These are phyloP conservation scores for Adansonia grandidieri DNA, from an alignment of 441 rosid species.

Conservation along the genomic window DNA sequence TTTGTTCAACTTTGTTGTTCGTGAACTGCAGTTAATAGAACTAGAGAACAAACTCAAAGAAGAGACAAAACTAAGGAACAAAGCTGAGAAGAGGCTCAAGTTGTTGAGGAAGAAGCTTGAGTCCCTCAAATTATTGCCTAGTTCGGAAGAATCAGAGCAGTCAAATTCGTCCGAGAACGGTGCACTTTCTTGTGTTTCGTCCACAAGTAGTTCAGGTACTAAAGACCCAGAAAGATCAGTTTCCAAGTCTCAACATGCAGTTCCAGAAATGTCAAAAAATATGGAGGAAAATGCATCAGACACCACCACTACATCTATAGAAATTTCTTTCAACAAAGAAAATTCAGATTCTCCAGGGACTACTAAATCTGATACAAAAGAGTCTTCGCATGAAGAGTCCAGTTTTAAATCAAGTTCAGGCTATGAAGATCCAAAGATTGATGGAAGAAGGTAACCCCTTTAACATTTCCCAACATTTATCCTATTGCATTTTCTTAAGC, in stretches of 20 bases:
- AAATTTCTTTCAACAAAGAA: slow-evolving; percentile 29
- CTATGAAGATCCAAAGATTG: slow-evolving; percentile 34
- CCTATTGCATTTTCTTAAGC: neutral
- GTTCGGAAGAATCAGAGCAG: slow-evolving; percentile 44
- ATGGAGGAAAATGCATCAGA: slow-evolving; percentile 27
- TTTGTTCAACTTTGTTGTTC: slow-evolving; percentile 4
- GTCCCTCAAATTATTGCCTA: slow-evolving; percentile 42
- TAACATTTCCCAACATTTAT: neutral
- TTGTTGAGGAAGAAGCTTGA: slow-evolving; percentile 63
- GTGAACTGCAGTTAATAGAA: slow-evolving; percentile 54
- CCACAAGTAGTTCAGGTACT: slow-evolving; percentile 37
- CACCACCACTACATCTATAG: slow-evolving; percentile 24
- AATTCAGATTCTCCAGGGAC: slow-evolving; percentile 12
- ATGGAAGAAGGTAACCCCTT: slow-evolving; percentile 19
- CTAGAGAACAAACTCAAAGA: slow-evolving; percentile 63
- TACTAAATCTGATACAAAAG: slow-evolving; percentile 20
- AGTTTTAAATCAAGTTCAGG: slow-evolving; percentile 21
- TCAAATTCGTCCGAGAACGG: slow-evolving; percentile 42
- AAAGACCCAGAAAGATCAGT: slow-evolving; percentile 34
- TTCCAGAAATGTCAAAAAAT: slow-evolving; percentile 19
- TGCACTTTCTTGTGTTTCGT: slow-evolving; percentile 48
- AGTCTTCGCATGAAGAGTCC: slow-evolving; percentile 22
- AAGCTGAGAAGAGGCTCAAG: slow-evolving; percentile 69
- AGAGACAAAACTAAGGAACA: slow-evolving; percentile 61
- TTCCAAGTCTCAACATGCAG: slow-evolving; percentile 32